phyloP scores from a whole-genome alignment of 495 filamentous ascomycete genomes.

The Daldinia decipiens region DNA sequence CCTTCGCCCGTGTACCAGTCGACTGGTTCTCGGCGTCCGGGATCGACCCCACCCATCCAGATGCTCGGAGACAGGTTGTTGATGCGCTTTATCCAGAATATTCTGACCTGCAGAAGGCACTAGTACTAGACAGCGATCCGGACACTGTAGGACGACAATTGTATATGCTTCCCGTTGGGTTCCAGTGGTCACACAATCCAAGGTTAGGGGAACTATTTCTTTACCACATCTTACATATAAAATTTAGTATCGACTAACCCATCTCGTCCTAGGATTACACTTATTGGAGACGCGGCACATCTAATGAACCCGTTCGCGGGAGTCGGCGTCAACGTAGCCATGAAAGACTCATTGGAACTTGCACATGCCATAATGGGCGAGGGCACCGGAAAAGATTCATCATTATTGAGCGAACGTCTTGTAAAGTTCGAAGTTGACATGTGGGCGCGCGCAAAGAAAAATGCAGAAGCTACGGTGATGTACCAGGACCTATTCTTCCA shows the following conservation, averaged over 20 bases:
- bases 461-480: constrained; percentile 1
- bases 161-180: not conserved
- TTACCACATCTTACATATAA: not conserved
- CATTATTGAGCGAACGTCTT: not conserved
- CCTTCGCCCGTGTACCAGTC: not conserved
- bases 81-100: not conserved
- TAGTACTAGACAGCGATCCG: constrained; percentile 1
- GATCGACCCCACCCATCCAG: constrained; percentile 1
- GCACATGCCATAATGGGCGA: constrained; percentile 1
- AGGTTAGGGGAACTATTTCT: not conserved
- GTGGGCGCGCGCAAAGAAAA: constrained; percentile 1
- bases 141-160: not conserved
- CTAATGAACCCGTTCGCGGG: constrained; percentile 11
- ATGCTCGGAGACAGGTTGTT: not conserved
- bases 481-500: not conserved
- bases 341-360: constrained; percentile 11
- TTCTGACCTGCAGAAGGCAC: not conserved
- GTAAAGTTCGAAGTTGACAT: not conserved
- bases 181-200: constrained; percentile 1
- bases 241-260: not conserved
- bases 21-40: constrained; percentile 1
- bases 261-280: not conserved
- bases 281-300: constrained; percentile 1
- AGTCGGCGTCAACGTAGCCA: constrained; percentile 19
- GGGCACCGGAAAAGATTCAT: not conserved